Conservation (phyloP, 2,329 filamentous ascomycete species). For the Neonectria coccinea region DNA sequence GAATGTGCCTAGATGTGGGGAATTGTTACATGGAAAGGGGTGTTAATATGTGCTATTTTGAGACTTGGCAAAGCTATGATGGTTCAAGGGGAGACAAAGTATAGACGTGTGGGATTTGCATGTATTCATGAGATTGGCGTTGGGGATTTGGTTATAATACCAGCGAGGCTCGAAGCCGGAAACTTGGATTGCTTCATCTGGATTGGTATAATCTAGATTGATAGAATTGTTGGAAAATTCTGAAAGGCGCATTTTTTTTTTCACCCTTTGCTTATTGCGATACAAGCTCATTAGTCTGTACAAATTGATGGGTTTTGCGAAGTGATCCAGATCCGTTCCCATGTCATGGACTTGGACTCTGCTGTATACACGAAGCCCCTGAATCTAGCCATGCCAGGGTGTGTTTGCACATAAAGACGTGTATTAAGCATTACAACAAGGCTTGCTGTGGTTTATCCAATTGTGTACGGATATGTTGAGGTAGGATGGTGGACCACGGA, state of each 20-base stretch:
- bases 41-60: constrained; percentile 3
- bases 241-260: background rate
- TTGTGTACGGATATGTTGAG: too few relatives aligned
- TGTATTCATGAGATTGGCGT: constrained; percentile 17
- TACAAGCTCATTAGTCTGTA: background rate
- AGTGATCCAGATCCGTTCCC: background rate
- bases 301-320: background rate
- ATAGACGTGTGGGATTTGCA: constrained; percentile 7
- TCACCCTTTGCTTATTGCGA: background rate
- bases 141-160: constrained; percentile 16
- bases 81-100: background rate
- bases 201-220: background rate
- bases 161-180: constrained; percentile 15
- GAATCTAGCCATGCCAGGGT: too few relatives aligned
- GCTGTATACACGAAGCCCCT: too few relatives aligned
- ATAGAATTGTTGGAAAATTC: constrained; percentile 4
- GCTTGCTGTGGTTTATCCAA: too few relatives aligned
- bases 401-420: too few relatives aligned
- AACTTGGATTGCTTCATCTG: background rate
- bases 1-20: constrained; percentile 5
- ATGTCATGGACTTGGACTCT: too few relatives aligned
- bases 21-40: background rate
- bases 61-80: background rate
- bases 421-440: too few relatives aligned
- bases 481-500: background rate